Conservation (phyloP, 139 green algal species). For the Tetradesmus obliquus region DNA sequence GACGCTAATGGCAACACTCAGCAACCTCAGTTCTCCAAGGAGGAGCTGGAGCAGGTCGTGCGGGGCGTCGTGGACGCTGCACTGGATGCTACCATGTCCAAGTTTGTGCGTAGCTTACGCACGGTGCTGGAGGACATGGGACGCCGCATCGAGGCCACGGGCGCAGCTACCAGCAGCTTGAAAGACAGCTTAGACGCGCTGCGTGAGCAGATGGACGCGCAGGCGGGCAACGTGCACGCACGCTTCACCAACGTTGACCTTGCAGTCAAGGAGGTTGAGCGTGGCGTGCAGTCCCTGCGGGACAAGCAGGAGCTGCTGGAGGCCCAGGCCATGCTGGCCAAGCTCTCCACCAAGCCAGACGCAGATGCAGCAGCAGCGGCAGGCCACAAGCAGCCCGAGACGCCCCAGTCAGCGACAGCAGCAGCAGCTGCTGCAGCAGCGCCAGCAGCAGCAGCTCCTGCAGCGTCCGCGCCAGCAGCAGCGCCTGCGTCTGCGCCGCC, state of each 20-base stretch:
- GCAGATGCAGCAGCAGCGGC: conserved; percentile 7
- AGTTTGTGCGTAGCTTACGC: conserved; percentile 68
- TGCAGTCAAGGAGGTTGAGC: conserved; percentile 67
- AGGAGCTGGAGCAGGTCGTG: conserved; percentile 53
- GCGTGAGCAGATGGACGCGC: conserved; percentile 44
- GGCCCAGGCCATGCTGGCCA: conserved; percentile 67
- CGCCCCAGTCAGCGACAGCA: not conserved
- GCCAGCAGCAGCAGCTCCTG: not conserved
- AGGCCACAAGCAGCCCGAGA: not conserved
- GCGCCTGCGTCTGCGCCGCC: not conserved
- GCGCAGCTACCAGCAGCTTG: conserved; percentile 34
- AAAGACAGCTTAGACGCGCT: conserved; percentile 47
- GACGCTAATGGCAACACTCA: conserved; percentile 21
- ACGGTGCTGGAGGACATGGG: conserved; percentile 70
- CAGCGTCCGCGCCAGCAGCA: conserved; percentile 34
- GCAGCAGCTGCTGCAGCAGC: conserved; percentile 33
- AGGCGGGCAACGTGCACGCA: conserved; percentile 47
- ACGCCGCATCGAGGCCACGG: conserved; percentile 49
- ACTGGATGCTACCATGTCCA: conserved; percentile 61
- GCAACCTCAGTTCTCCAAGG: conserved; percentile 22
- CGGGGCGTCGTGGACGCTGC: conserved; percentile 46
- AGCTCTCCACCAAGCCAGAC: conserved; percentile 40
- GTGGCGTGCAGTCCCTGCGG: conserved; percentile 68
- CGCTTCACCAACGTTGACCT: conserved; percentile 64
- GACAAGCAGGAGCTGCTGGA: conserved; percentile 74